Evolutionary conservation across 2,329 filamentous ascomycete genomes (phyloP).

Genomic region (Ophiosphaerella korrae): DNA sequence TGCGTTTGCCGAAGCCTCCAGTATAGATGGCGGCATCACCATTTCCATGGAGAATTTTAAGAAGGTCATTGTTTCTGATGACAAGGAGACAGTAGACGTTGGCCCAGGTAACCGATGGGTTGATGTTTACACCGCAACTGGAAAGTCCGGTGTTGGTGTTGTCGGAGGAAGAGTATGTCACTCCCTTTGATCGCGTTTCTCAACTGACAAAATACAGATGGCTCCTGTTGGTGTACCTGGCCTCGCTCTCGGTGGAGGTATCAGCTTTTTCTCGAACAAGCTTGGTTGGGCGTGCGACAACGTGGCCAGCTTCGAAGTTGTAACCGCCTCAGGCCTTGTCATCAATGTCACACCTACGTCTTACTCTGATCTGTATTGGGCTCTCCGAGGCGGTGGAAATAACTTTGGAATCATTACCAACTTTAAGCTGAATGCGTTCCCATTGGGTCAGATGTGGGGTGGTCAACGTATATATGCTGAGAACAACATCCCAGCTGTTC

Average conservation of each 20-base stretch:
- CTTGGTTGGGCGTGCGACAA: constrained; percentile 35
- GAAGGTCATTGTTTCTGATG: constrained; percentile 25
- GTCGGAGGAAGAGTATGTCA: constrained; percentile 36
- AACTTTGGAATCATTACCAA: constrained; percentile 43
- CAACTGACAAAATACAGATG: constrained; percentile 15
- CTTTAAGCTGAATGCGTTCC: constrained; percentile 26
- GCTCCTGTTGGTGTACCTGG: constrained; percentile 39
- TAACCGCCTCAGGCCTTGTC: constrained; percentile 40
- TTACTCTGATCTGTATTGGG: constrained; percentile 47
- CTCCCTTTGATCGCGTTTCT: constrained; percentile 18
- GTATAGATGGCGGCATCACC: constrained; percentile 51
- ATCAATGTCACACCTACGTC: constrained; percentile 14
- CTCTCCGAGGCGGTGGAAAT: constrained; percentile 39
- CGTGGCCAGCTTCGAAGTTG: constrained; percentile 34
- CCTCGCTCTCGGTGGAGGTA: constrained; percentile 36
- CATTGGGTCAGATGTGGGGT: constrained; percentile 29
- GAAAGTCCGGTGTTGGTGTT: constrained; percentile 32
- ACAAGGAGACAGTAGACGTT: constrained; percentile 31
- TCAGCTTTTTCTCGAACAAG: constrained; percentile 29
- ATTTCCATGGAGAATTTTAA: constrained; percentile 47
- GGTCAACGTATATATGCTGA: constrained; percentile 12
- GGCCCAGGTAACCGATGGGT: constrained; percentile 44
- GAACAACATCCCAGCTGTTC: constrained; percentile 14
- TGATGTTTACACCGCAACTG: constrained; percentile 39
- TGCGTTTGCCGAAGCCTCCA: constrained; percentile 48